Base-by-base conservation (phyloP, 805 yeast genomes). In the Hanseniaspora lindneri region DNA sequence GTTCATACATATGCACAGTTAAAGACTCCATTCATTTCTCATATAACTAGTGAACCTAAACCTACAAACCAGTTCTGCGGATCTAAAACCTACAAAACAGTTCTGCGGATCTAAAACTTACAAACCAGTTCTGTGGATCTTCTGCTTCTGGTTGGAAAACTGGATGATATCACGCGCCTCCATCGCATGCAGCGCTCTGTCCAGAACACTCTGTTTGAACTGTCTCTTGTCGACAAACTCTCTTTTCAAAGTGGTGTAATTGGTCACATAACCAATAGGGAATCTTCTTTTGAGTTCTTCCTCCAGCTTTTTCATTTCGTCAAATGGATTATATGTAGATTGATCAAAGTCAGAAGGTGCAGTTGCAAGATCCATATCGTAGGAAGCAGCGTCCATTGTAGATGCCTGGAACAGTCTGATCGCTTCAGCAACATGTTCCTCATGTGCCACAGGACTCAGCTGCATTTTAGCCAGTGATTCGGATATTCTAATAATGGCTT, bases 191-290 rank as follows among this genome's bases (percentile, higher is more conserved):
- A 89, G 65, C 0, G 96, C 94, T 60, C 77, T 79, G 55, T 87
- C 95, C 54, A 89, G 68, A 0, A 95, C 89, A 46, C 76, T 75
- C 44, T 77, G 76, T 27, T 80, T 70, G 55, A 74, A 80, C 50
- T 72, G 72, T 44, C 77, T 76, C 34, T 75, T 73, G 28, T 74
- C 80, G 17, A 83, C 84, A 62, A 88, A 83, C 66, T 89, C 96
- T 52, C 81, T 76, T 57, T 84, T 74, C 50, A 92, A 71, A 3
- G 95, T 86, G 54, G 75, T 77, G 62, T 85, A 84, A 16, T 89
- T 79, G 0, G 97, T 87, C 32, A 94, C 83, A 88, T 95, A 92
- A 19, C 98, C 98, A 54, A 92, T 80, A 14, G 97, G 96, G 54
- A 92, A 72, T 63, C 97, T 77, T 65, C 92, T 79, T 63, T 86